A percentile compares a stretch with the other conserved stretches of the same genome.
phyloP scores from a whole-genome alignment of 768 basidiomycete species.

The Dentipellis sp. region DNA sequence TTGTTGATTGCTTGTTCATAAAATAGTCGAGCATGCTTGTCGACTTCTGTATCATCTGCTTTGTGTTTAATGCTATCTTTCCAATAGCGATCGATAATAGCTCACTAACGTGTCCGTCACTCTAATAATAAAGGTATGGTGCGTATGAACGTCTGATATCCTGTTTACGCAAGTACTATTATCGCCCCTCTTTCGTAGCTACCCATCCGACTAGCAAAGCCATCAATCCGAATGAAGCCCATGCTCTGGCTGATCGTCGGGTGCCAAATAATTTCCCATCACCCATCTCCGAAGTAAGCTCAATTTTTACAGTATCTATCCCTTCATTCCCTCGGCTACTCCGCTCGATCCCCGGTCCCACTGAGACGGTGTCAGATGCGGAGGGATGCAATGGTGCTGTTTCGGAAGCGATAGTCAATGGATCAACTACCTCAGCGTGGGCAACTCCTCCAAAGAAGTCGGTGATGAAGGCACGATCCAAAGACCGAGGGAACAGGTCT shows the following conservation, averaged over 20 bases:
- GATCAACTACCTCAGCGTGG: conserved; percentile 55
- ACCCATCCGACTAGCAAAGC: background rate
- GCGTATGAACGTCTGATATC: background rate
- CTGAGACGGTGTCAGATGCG: too few relatives aligned
- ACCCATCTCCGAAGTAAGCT: too few relatives aligned
- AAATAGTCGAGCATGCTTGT: background rate
- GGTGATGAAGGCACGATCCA: conserved; percentile 51
- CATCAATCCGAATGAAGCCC: background rate
- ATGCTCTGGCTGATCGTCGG: background rate
- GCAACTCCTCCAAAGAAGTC: conserved; percentile 77
- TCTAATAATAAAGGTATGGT: too few relatives aligned
- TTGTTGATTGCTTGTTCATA: conserved; percentile 2
- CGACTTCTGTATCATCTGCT: background rate
- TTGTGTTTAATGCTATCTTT: background rate
- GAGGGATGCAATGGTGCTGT: too few relatives aligned
- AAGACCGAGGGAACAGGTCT: conserved; percentile 63
- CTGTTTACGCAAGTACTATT: too few relatives aligned
- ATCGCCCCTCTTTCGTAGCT: background rate
- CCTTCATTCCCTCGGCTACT: background rate
- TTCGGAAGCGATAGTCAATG: background rate
- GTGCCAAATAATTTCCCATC: too few relatives aligned
- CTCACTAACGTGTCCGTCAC: too few relatives aligned
- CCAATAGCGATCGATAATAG: too few relatives aligned
- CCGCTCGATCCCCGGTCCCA: background rate
- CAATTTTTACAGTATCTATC: background rate